Evolutionary conservation across 495 filamentous ascomycete genomes (phyloP), one percentile per base, ranked within the genome.

Genomic region (Neurospora discreta): DNA sequence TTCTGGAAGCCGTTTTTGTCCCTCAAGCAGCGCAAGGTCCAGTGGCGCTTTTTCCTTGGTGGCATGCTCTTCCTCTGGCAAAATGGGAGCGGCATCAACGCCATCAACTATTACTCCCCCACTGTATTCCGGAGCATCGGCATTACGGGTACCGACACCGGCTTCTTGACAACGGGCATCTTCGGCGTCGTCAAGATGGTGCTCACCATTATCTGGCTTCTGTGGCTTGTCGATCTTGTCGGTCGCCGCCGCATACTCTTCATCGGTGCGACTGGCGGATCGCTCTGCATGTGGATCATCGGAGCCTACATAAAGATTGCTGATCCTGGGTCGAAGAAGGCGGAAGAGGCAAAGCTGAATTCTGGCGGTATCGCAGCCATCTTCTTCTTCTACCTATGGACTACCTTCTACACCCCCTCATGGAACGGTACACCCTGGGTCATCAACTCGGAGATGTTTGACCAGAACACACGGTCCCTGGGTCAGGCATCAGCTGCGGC

Each of bases 301-400:
- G 87, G 86, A 3, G 82, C 78, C 23, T 85, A 86, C 72, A 84
- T 86, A 74, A 83, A 80, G 73, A 80, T 89, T 69, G 86, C 87
- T 1, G 76, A 87, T 70, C 84, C 88, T 5, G 80, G 78, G 1
- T 73, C 81, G 0, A 26, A 84, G 73, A 23, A 40, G 18, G 70
- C 36, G 33, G 44, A 70, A 30, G 74, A 72, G 67, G 72, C 71
- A 6, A 69, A 77, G 5, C 79, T 91, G 70, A 80, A 81, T 7
- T 78, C 85, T 9, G 89, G 85, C 58, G 90, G 90, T 58, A 90
- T 91, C 69, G 87, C 87, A 0, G 90, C 90, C 42, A 87, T 93
- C 65, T 91, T 91, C 83, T 91, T 93, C 85, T 92, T 92, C 82
- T 93, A 92, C 76, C 85, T 93, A 18, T 92, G 90, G 89, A 92